A percentile compares a stretch with the other conserved stretches of the same genome.
Conservation (phyloP, 805 yeast species). For the Debaryomyces tyrocola region DNA sequence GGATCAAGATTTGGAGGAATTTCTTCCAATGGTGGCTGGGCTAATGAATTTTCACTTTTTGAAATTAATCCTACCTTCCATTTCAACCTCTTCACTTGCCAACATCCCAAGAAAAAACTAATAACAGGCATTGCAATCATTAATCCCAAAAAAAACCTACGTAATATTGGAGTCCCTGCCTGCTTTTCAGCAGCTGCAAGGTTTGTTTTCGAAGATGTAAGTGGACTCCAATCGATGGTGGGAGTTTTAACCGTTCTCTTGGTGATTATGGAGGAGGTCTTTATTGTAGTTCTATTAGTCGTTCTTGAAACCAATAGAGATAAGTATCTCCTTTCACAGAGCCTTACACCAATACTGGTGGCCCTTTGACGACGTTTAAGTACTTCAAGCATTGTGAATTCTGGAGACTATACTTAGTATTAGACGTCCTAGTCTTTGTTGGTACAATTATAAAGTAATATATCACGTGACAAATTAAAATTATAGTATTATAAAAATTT, state of each 20-base stretch:
- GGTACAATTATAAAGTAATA: too few relatives aligned
- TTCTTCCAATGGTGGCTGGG: conserved; percentile 63
- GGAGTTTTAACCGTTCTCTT: conserved; percentile 53
- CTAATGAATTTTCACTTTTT: conserved; percentile 76
- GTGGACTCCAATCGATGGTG: conserved; percentile 82
- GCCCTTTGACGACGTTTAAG: neutral
- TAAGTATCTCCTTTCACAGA: neutral
- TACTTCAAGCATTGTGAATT: too few relatives aligned
- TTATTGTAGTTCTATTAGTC: neutral
- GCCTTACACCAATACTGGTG: neutral
- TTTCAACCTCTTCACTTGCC: conserved; percentile 83
- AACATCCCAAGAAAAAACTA: conserved; percentile 82
- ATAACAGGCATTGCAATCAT: conserved; percentile 79
- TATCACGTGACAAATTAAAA: too few relatives aligned
- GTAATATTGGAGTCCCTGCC: conserved; percentile 34
- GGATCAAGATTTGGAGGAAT: conserved; percentile 69
- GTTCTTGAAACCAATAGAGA: conserved; percentile 1
- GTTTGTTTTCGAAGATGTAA: conserved; percentile 47
- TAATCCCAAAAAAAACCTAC: conserved; percentile 44
- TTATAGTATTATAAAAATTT: too few relatives aligned
- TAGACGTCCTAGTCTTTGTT: too few relatives aligned
- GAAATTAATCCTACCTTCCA: conserved; percentile 90
- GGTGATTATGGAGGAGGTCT: neutral
- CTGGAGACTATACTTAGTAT: too few relatives aligned
- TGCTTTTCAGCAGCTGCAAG: conserved; percentile 40